These are phyloP conservation scores for Trichophyton equinum DNA, from an alignment of 2,329 filamentous ascomycete genomes.

Conservation along the genomic window DNA sequence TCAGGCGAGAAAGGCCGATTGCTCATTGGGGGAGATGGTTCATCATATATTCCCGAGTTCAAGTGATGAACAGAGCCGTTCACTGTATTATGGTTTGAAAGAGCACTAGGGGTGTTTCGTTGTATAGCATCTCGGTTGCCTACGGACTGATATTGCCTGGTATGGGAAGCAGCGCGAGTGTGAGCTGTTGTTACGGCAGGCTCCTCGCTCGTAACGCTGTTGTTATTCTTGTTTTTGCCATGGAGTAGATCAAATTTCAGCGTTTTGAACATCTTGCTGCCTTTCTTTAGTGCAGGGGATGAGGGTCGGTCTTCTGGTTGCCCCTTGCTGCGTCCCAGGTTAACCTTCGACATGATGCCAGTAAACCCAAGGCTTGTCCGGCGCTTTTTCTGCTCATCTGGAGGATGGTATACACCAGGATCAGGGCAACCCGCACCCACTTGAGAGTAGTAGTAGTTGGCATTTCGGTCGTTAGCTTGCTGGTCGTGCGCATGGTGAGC, in stretches of 20 bases:
- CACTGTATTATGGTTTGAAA: not conserved
- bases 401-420: not conserved
- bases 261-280: not conserved
- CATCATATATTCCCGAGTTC: not conserved
- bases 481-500: not conserved
- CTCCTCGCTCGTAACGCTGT: not conserved
- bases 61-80: not conserved
- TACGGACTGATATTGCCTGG: not conserved
- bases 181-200: not conserved
- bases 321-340: not conserved
- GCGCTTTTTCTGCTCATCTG: conserved; percentile 1
- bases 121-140: not conserved
- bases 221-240: not conserved
- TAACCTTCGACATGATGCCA: conserved; percentile 1
- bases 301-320: not conserved
- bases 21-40: not conserved
- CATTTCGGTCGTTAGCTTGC: not conserved
- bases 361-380: not conserved
- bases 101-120: not conserved
- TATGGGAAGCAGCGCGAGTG: not conserved
- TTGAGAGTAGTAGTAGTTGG: not conserved
- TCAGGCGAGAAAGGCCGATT: not conserved
- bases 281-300: not conserved
- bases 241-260: not conserved
- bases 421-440: not conserved